Conservation (phyloP, 306 rosid species). For the Prunus mongolica region DNA sequence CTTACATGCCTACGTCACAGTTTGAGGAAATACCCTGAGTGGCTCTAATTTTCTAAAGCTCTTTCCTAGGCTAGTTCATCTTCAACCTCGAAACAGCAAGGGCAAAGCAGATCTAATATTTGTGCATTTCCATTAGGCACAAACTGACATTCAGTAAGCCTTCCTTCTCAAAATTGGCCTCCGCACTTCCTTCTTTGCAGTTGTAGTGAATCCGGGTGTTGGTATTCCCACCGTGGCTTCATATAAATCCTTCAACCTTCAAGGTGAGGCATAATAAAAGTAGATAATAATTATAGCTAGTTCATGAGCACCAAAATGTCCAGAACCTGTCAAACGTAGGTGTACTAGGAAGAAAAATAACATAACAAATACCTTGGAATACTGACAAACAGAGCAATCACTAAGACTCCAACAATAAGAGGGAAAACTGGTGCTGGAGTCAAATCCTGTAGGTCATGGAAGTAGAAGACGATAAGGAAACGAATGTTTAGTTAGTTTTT, state of each 20-base stretch:
- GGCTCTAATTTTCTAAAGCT: slow-evolving; percentile 27
- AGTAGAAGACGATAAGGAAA: slow-evolving; percentile 1
- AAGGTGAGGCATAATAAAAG: slow-evolving; percentile 13
- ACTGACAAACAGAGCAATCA: slow-evolving; percentile 61
- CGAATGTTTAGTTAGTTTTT: neutral
- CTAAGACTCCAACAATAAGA: slow-evolving; percentile 67
- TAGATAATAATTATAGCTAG: slow-evolving; percentile 1
- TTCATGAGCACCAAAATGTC: slow-evolving; percentile 3
- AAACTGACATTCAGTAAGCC: slow-evolving; percentile 48
- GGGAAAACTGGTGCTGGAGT: slow-evolving; percentile 93
- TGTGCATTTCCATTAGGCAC: slow-evolving; percentile 11
- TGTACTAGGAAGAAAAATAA: slow-evolving; percentile 12
- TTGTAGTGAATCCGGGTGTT: slow-evolving; percentile 56
- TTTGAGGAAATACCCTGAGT: slow-evolving; percentile 9
- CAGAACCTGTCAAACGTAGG: slow-evolving; percentile 6
- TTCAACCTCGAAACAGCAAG: neutral
- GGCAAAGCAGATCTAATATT: slow-evolving; percentile 2
- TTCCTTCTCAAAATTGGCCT: slow-evolving; percentile 77
- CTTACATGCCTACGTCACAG: neutral
- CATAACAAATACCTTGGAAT: slow-evolving; percentile 65
- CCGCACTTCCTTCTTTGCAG: slow-evolving; percentile 63
- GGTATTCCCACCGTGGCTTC: slow-evolving; percentile 71
- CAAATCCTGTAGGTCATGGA: slow-evolving; percentile 58
- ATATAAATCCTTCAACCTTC: slow-evolving; percentile 77
- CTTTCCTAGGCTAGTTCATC: slow-evolving; percentile 25